Base-by-base conservation (phyloP, 2,329 filamentous ascomycete genomes). In the Drechslerella stenobrocha region DNA sequence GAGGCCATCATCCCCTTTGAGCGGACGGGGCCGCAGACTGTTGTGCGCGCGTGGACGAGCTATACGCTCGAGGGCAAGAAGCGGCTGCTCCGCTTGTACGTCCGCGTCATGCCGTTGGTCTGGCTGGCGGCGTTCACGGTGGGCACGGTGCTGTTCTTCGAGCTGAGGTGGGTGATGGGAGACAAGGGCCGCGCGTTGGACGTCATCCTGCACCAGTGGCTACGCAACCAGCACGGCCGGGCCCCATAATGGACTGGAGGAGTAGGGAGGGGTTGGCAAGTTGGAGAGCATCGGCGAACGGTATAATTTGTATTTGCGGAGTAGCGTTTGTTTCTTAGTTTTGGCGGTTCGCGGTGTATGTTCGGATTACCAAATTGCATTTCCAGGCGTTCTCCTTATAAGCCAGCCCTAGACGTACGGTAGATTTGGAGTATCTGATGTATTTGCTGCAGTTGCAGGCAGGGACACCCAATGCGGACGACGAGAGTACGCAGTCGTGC, bases 1-100 rank as follows among this genome's bases (percentile, higher is more conserved):
- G 87, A 95, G 77, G 85, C 89, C 23, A 88, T 96, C 70, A 86
- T 97, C 32, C 87, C 89, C 28, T 96, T 97, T 73, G 92, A 97
- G 80, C 88, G 90, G 71, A 87, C 86, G 26, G 74, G 84, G 82
- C 24, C 60, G 11, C 26, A 66, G 37, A 52, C 26, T 6, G 67
- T 73, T 5, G 23, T 46, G 20, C 28, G 66, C n/a, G 71, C 71
- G 13, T 48, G 67, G 47, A 60, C 22, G 28, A 70, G 47, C 18
- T 69, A 69, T 45, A 69, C 44, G 2, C 52, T 50, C 50, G 61
- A 69, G 26, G 64, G 64, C 2, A 61, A 61, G 64, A 61, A 61
- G 64, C 24, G 64, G 45, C 34, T 69, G 28, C 50, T 61, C n/a
- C 15, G 57, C 28, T 48, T 69, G 64, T 69, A 69, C 44, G 56